A percentile compares a stretch with the other conserved stretches of the same genome.
Conservation (phyloP, 345 rosid species). For the Populus nigra region DNA sequence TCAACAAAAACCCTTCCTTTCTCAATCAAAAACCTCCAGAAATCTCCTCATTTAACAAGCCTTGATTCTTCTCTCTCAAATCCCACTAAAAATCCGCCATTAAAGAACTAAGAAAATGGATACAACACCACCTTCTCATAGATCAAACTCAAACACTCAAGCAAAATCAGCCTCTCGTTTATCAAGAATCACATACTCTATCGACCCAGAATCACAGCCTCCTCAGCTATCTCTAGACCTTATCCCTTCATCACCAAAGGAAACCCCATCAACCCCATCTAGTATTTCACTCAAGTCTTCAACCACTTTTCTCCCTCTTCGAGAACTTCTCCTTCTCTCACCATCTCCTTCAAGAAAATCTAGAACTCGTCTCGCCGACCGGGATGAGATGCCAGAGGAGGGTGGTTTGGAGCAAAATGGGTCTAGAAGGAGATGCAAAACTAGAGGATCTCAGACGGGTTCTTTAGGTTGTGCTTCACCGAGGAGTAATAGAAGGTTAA, state of each 20-base stretch:
- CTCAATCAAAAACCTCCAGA: neutral
- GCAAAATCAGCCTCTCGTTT: slow-evolving; percentile 71
- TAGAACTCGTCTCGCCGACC: slow-evolving; percentile 59
- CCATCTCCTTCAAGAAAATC: slow-evolving; percentile 61
- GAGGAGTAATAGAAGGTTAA: slow-evolving; percentile 49
- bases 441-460: slow-evolving; percentile 50
- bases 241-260: slow-evolving; percentile 44
- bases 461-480: slow-evolving; percentile 52
- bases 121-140: slow-evolving; percentile 49
- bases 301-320: slow-evolving; percentile 45
- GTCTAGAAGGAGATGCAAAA: slow-evolving; percentile 53
- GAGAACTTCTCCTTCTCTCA: slow-evolving; percentile 64
- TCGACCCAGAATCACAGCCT: slow-evolving; percentile 24
- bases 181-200: slow-evolving; percentile 34
- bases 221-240: slow-evolving; percentile 48
- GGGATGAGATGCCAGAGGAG: slow-evolving; percentile 64
- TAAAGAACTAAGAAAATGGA: slow-evolving; percentile 35
- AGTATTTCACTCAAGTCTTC: slow-evolving; percentile 40
- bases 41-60: neutral
- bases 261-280: slow-evolving; percentile 40
- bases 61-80: neutral
- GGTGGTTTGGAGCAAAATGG: slow-evolving; percentile 38
- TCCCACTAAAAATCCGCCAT: neutral
- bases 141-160: slow-evolving; percentile 40
- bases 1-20: neutral